phyloP scores from a whole-genome alignment of 2,329 filamentous ascomycete species.

The Xylariaceae sp. region DNA sequence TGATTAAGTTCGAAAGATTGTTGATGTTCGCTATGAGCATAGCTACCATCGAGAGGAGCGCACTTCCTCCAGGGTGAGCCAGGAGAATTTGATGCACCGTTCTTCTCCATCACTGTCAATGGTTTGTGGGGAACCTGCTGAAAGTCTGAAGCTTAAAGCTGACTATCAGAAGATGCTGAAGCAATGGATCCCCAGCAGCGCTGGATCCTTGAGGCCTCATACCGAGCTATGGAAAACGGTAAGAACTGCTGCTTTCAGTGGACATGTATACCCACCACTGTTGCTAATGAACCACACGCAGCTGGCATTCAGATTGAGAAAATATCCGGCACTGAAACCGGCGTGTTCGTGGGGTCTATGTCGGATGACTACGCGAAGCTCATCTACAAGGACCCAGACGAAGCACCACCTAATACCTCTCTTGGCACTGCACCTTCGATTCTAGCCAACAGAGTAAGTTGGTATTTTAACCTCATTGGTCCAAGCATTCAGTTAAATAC shows the following conservation, averaged over 20 bases:
- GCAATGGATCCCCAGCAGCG: slow-evolving; percentile 40
- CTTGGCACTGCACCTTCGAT: slow-evolving; percentile 34
- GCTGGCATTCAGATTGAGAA: slow-evolving; percentile 34
- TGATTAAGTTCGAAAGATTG: slow-evolving; percentile 1
- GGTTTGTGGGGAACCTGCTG: no score
- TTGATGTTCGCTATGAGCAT: slow-evolving; percentile 21
- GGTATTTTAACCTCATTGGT: slow-evolving; percentile 38
- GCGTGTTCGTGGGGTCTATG: slow-evolving; percentile 39
- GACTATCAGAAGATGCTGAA: slow-evolving; percentile 33
- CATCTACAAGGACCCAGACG: slow-evolving; percentile 34
- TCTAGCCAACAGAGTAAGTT: slow-evolving; percentile 40
- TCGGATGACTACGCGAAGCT: slow-evolving; percentile 37
- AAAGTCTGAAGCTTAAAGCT: no score
- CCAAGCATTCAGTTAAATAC: slow-evolving; percentile 38
- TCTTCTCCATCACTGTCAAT: slow-evolving; percentile 40
- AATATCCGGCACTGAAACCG: slow-evolving; percentile 30
- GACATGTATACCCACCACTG: neutral
- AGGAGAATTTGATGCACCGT: slow-evolving; percentile 37
- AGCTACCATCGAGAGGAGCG: slow-evolving; percentile 23
- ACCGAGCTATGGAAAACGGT: slow-evolving; percentile 38
- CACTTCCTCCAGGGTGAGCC: slow-evolving; percentile 36
- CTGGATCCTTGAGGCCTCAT: slow-evolving; percentile 34
- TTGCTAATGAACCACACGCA: slow-evolving; percentile 16
- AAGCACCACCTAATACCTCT: slow-evolving; percentile 29
- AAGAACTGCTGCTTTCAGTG: neutral